phyloP scores from a whole-genome alignment of 352 stramenopile species.

The Phytophthora pisi region DNA sequence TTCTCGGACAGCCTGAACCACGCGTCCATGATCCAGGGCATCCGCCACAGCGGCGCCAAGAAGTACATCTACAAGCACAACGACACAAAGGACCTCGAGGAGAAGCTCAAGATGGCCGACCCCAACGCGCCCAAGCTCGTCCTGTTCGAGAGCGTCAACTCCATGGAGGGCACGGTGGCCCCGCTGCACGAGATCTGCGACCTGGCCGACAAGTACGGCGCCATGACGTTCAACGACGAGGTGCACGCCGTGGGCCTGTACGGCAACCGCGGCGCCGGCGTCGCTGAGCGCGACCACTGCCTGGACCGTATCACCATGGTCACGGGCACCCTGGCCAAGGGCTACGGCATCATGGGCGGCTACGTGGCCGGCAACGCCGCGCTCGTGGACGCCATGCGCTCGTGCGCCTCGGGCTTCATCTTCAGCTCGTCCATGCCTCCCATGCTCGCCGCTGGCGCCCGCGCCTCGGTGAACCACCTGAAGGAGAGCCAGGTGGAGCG shows the following conservation, averaged over 20 bases:
- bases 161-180: constrained; percentile 87
- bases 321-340: constrained; percentile 90
- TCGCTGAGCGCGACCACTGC: constrained; percentile 88
- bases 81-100: constrained; percentile 78
- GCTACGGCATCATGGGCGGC: constrained; percentile 91
- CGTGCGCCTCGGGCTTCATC: constrained; percentile 88
- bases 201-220: constrained; percentile 90
- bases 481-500: constrained; percentile 88
- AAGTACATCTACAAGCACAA: constrained; percentile 92
- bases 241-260: constrained; percentile 91
- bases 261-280: constrained; percentile 83
- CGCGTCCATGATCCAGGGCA: constrained; percentile 89
- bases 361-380: constrained; percentile 88
- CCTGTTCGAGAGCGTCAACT: constrained; percentile 89
- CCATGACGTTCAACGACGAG: constrained; percentile 93
- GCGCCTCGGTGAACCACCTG: constrained; percentile 80
- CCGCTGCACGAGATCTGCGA: constrained; percentile 87
- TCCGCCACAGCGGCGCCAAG: constrained; percentile 76
- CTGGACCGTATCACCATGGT: constrained; percentile 90
- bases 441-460: constrained; percentile 81
- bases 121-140: constrained; percentile 83
- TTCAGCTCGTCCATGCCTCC: constrained; percentile 92
- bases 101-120: constrained; percentile 75
- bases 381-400: constrained; percentile 89
- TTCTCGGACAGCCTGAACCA: constrained; percentile 93